Conservation (phyloP, 2,329 filamentous ascomycete genomes). For the Alternaria panax region DNA sequence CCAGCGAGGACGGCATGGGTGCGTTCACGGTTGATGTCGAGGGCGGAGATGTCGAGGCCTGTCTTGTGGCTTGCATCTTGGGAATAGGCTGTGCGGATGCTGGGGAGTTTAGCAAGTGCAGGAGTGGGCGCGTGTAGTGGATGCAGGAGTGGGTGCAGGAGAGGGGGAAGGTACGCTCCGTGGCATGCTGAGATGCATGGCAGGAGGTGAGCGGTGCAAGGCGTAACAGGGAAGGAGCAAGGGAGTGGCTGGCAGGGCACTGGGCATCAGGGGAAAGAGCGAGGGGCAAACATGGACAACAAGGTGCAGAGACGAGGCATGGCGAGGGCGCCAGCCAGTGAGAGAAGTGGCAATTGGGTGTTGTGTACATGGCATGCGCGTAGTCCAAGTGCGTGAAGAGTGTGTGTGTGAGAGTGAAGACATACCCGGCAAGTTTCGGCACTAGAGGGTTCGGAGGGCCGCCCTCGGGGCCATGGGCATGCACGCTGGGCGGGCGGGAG, state of each 20-base stretch:
- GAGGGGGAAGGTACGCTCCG: background rate
- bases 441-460: constrained; percentile 47
- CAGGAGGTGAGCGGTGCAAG: constrained; percentile 12
- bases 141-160: background rate
- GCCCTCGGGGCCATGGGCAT: constrained; percentile 52
- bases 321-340: constrained; percentile 5
- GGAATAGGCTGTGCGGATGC: constrained; percentile 56
- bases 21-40: constrained; percentile 68
- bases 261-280: constrained; percentile 2
- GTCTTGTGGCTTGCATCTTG: constrained; percentile 68
- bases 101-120: constrained; percentile 28
- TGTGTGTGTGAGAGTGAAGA: constrained; percentile 12
- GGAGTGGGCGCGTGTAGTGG: background rate
- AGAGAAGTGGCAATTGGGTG: background rate
- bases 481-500: constrained; percentile 62
- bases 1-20: constrained; percentile 71
- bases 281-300: background rate
- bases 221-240: background rate
- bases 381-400: background rate
- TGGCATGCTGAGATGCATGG: constrained; percentile 6
- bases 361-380: background rate
- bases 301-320: background rate
- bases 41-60: constrained; percentile 68
- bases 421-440: constrained; percentile 48
- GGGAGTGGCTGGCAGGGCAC: no score